phyloP scores from a whole-genome alignment of 2,329 filamentous ascomycete genomes.

The Nemania sp. region DNA sequence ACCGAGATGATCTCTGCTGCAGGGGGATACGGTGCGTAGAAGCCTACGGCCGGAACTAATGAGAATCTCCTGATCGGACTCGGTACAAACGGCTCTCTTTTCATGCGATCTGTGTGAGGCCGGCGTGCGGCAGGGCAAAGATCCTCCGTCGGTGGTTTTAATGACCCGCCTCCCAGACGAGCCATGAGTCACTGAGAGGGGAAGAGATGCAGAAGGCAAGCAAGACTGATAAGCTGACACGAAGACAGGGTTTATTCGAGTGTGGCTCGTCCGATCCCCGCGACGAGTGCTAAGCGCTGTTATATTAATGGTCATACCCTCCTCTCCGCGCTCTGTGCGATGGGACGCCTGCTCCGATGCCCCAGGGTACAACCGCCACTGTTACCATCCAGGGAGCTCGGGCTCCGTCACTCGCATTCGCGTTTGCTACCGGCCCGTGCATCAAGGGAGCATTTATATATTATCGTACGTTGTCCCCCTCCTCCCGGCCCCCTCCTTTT shows the following conservation, averaged over 20 bases:
- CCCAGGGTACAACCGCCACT: background rate
- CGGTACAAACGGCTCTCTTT: background rate
- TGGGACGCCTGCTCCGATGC: constrained; percentile 7
- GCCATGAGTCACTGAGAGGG: too few relatives aligned
- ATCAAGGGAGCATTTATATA: background rate
- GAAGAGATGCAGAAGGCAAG: background rate
- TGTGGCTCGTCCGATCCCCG: constrained; percentile 5
- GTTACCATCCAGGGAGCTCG: background rate
- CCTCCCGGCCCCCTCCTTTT: background rate
- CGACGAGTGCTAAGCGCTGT: constrained; percentile 6
- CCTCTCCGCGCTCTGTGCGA: background rate
- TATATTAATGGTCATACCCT: background rate
- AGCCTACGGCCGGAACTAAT: background rate
- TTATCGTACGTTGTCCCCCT: background rate
- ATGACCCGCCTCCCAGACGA: background rate
- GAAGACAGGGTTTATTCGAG: constrained; percentile 2
- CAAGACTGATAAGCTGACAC: background rate
- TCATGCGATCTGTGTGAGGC: constrained; percentile 1
- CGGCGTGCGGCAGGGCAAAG: background rate
- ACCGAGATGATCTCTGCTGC: background rate
- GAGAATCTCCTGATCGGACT: background rate
- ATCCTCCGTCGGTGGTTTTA: background rate
- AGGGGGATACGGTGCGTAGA: background rate
- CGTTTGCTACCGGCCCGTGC: background rate
- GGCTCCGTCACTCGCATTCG: background rate